A percentile compares a stretch with the other conserved stretches of the same genome.
Conservation (phyloP, 129 eudicot genomes). For the Tanacetum coccineum region DNA sequence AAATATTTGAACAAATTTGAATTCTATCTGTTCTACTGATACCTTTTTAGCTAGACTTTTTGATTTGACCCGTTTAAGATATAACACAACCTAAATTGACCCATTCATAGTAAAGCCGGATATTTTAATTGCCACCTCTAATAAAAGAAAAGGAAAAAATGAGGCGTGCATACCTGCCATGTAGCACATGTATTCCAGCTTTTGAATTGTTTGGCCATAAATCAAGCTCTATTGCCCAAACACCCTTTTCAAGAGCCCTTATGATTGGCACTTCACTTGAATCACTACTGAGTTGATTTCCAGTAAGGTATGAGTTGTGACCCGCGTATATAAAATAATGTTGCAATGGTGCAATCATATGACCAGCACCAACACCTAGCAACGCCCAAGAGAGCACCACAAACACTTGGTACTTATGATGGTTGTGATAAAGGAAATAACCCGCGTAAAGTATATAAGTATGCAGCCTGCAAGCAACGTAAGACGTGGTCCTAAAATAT, state of each 20-base stretch:
- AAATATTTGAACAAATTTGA: too few relatives aligned
- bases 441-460: constrained; percentile 86
- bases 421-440: constrained; percentile 83
- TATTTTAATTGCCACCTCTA: too few relatives aligned
- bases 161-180: too few relatives aligned
- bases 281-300: constrained; percentile 92
- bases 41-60: too few relatives aligned
- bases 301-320: constrained; percentile 97
- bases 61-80: too few relatives aligned
- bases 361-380: too few relatives aligned
- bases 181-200: too few relatives aligned
- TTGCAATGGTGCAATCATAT: constrained; percentile 97
- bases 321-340: constrained; percentile 96
- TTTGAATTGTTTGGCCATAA: constrained; percentile 84
- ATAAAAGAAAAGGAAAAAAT: too few relatives aligned
- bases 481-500: constrained; percentile 71
- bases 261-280: constrained; percentile 87
- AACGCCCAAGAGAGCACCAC: too few relatives aligned
- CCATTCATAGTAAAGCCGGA: too few relatives aligned
- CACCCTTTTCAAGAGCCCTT: constrained; percentile 85
- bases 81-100: too few relatives aligned
- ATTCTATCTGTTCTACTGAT: too few relatives aligned
- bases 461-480: constrained; percentile 71
- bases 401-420: constrained; percentile 61
- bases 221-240: constrained; percentile 92